Percentiles rank a stretch among this genome's conserved stretches.
Evolutionary conservation across 441 rosid species (phyloP).

Genomic region (Euphorbia celastroides): DNA sequence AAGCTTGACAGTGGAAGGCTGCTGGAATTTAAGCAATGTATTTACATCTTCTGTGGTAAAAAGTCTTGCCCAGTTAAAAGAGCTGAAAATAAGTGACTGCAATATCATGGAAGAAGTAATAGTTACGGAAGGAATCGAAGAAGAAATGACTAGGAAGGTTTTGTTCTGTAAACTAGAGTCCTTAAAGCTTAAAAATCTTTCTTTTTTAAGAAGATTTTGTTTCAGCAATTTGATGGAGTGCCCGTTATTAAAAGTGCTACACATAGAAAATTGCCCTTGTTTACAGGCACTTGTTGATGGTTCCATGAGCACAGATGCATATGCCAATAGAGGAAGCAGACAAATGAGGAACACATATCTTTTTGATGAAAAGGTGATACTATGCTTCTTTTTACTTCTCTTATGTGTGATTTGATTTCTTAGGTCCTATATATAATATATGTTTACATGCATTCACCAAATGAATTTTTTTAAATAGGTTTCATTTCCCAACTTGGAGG

Average conservation of each 20-base stretch:
- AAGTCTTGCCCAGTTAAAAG: conserved; percentile 14
- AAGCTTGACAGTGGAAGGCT: not conserved
- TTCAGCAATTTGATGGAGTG: conserved; percentile 16
- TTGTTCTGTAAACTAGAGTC: not conserved
- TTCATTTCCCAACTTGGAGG: conserved; percentile 17
- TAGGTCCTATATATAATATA: too few relatives aligned
- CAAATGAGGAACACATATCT: too few relatives aligned
- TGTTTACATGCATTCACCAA: too few relatives aligned
- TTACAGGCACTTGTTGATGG: not conserved
- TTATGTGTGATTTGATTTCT: not conserved
- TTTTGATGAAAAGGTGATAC: conserved; percentile 4
- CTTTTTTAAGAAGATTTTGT: too few relatives aligned
- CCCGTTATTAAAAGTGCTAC: not conserved
- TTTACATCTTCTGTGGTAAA: not conserved
- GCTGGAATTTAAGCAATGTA: not conserved
- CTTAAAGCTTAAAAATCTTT: conserved; percentile 2
- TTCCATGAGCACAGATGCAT: not conserved
- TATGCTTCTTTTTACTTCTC: not conserved
- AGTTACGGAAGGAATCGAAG: not conserved
- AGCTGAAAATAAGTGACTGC: conserved; percentile 5
- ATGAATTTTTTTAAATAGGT: too few relatives aligned
- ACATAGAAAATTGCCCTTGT: not conserved
- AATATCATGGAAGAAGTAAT: not conserved
- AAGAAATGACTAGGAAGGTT: not conserved
- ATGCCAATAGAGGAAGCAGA: too few relatives aligned